Base-by-base conservation (phyloP, 331 rosid genomes). In the Phaseolus coccineus region DNA sequence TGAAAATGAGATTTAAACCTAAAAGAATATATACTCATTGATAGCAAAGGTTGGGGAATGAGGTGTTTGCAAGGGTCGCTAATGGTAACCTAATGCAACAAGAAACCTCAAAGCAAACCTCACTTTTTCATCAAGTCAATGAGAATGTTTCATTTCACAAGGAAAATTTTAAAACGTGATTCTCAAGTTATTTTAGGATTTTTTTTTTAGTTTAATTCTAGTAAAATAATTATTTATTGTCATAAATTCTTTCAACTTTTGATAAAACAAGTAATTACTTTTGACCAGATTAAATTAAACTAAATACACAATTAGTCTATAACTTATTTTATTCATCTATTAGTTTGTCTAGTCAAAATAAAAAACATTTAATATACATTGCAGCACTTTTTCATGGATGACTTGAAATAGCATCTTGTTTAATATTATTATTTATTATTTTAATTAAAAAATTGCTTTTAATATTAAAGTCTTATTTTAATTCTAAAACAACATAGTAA, bases 61-160 rank as follows among this genome's bases (percentile, higher is more conserved):
- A 33, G 16, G 13, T 76, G 70, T 37, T 64, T 37, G 52, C 9
- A 59, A 46, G 80, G 40, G 39, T 19, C 6, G 27, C 1, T 0
- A 14, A 58, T 37, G 42, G 42, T 35, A 44, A 55, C 73, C 74
- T 15, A 62, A 40, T 31, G 46, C 30, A 40, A 30, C 69, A 82
- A 77, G 82, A 70, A 82, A 77, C 55, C 63, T 25, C 39, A 61
- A 70, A 48, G 16, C 44, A 47, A 28, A 40, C 24, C 33, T 69
- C 73, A 22, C 72, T 71, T 78, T 8, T 33, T 63, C 37, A 30
- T 28, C 15, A 48, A 64, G 72, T 76, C 72, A 62, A 46, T 48
- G 63, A 11, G 52, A 33, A 63, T 63, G 6, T 63, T 15, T 63
- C 44, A 63, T 63, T 63, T 63, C 69, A 15, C 24, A 31, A 31